Evolutionary conservation across 208 protist genomes (phyloP).

Genomic region (Willaertia magna): DNA sequence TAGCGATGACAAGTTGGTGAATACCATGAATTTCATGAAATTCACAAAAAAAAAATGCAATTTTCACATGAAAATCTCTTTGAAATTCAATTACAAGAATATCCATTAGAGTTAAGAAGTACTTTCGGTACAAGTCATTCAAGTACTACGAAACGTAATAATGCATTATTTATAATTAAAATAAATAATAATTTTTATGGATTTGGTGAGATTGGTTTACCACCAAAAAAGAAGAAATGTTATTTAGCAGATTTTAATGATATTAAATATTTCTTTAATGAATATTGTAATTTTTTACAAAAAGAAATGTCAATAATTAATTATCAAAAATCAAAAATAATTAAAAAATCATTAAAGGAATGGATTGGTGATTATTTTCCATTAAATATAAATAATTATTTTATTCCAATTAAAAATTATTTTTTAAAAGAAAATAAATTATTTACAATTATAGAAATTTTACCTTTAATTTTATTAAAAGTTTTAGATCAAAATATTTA

Average conservation of each 20-base stretch:
- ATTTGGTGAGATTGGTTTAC: conserved; percentile 13
- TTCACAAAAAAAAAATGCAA: no score
- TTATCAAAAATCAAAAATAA: background rate
- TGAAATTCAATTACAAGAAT: background rate
- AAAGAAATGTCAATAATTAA: background rate
- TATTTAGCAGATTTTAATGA: conserved; percentile 21
- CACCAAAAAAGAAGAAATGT: conserved; percentile 11
- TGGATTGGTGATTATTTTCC: background rate
- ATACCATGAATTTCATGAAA: no score
- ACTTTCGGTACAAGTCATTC: conserved; percentile 10
- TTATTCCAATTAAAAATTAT: no score
- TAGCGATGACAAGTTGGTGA: no score
- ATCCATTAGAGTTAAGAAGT: background rate
- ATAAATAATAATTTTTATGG: background rate
- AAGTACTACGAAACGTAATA: background rate
- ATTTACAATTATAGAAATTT: no score
- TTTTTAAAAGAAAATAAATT: background rate
- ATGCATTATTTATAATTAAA: background rate
- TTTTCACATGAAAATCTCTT: no score
- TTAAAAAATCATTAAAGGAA: background rate
- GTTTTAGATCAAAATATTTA: no score
- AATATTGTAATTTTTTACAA: background rate
- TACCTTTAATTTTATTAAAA: no score
- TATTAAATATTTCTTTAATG: background rate
- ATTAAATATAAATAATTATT: no score